Evolutionary conservation across 495 filamentous ascomycete species (phyloP).

Genomic region (Aspergillus cristatus): DNA sequence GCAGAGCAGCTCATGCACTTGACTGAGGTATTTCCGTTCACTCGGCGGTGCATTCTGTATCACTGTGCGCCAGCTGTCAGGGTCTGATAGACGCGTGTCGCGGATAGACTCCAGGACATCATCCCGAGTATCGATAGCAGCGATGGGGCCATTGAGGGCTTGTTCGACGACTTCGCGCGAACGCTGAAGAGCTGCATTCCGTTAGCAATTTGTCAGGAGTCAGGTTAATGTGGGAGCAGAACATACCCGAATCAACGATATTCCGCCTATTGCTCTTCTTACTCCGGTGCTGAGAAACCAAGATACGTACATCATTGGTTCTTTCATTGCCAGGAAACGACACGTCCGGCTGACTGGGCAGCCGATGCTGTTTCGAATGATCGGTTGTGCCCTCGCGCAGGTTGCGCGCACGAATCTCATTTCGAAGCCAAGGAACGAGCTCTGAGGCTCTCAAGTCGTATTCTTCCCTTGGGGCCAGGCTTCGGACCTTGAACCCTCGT

Average conservation of each 20-base stretch:
- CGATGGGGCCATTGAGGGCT: slow-evolving; percentile 66
- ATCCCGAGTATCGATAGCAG: slow-evolving; percentile 83
- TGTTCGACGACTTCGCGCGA: slow-evolving; percentile 54
- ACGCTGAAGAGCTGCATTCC: slow-evolving; percentile 44
- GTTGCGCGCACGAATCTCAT: slow-evolving; percentile 72
- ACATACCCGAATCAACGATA: slow-evolving; percentile 66
- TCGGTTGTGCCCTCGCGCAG: slow-evolving; percentile 45
- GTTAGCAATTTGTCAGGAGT: neutral
- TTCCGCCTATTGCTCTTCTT: slow-evolving; percentile 85
- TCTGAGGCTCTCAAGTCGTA: slow-evolving; percentile 66
- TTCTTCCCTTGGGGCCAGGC: slow-evolving; percentile 69
- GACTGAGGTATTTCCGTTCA: slow-evolving; percentile 78
- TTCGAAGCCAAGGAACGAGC: slow-evolving; percentile 70
- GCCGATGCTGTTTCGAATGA: slow-evolving; percentile 35
- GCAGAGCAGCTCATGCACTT: slow-evolving; percentile 70
- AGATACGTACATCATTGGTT: slow-evolving; percentile 70
- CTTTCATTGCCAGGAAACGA: slow-evolving; percentile 30
- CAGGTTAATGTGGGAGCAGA: neutral
- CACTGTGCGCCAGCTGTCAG: slow-evolving; percentile 77
- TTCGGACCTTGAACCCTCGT: slow-evolving; percentile 65
- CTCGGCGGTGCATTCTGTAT: slow-evolving; percentile 67
- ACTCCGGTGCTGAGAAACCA: slow-evolving; percentile 67
- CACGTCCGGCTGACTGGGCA: slow-evolving; percentile 34
- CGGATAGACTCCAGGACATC: slow-evolving; percentile 72
- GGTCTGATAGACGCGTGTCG: slow-evolving; percentile 64